A percentile compares a stretch with the other conserved stretches of the same genome.
These are phyloP conservation scores for Eremomyces bilateralis DNA, from an alignment of 495 filamentous ascomycete species.

Conservation along the genomic window DNA sequence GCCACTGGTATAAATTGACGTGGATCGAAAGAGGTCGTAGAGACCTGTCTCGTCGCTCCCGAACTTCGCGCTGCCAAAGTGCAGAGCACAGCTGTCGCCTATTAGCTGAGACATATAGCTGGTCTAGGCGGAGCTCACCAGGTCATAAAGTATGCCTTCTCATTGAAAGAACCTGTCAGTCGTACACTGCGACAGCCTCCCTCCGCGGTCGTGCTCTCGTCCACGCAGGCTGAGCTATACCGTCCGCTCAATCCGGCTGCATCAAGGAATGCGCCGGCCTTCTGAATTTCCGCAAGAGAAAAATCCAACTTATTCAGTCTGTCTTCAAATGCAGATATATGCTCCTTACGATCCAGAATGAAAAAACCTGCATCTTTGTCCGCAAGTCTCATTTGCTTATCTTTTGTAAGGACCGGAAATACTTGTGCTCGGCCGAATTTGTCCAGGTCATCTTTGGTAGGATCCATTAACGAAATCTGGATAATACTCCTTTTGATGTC, in stretches of 20 bases:
- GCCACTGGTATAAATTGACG: not conserved
- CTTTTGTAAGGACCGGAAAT: not conserved
- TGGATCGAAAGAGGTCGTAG: too few relatives aligned
- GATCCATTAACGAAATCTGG: conserved; percentile 1
- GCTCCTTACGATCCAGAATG: conserved; percentile 2
- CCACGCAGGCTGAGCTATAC: conserved; percentile 1
- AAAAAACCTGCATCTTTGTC: too few relatives aligned
- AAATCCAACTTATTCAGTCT: conserved; percentile 1
- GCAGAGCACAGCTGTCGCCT: conserved; percentile 2
- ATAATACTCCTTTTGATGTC: not conserved
- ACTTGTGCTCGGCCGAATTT: not conserved
- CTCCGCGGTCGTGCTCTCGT: conserved; percentile 1
- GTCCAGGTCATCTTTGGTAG: not conserved
- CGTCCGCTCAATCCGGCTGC: not conserved
- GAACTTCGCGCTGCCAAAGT: conserved; percentile 1
- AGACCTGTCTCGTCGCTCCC: too few relatives aligned
- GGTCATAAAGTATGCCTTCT: conserved; percentile 2
- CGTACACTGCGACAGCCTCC: too few relatives aligned
- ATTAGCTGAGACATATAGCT: not conserved
- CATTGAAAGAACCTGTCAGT: conserved; percentile 1
- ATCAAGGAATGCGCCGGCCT: not conserved
- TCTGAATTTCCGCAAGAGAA: conserved; percentile 2
- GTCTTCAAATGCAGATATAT: not conserved
- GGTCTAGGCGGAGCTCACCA: conserved; percentile 3
- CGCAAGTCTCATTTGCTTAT: not conserved